These are phyloP conservation scores for Ilex asprella DNA, from an alignment of 257 asterid species.

Conservation along the genomic window DNA sequence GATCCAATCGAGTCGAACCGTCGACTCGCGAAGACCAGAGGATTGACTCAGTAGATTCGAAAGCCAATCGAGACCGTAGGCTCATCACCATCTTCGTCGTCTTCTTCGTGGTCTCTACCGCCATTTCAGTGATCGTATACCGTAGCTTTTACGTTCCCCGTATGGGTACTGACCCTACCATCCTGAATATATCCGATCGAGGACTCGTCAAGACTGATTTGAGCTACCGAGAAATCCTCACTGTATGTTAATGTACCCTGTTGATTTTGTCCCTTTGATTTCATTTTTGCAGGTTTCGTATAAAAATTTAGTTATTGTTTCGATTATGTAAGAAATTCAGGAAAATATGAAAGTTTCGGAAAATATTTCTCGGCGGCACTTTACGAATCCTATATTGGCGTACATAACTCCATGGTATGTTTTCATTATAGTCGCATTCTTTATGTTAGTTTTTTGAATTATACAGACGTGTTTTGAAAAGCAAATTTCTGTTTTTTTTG, in stretches of 20 bases:
- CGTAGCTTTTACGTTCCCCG: slow-evolving; percentile 22
- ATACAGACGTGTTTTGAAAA: too few relatives aligned
- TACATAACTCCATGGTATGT: slow-evolving; percentile 89
- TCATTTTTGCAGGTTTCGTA: slow-evolving; percentile 4
- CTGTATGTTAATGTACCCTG: slow-evolving; percentile 34
- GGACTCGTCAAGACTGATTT: slow-evolving; percentile 48
- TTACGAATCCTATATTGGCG: slow-evolving; percentile 71
- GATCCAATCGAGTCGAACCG: slow-evolving; percentile 18
- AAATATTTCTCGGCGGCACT: slow-evolving; percentile 53
- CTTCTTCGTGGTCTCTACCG: slow-evolving; percentile 41
- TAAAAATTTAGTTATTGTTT: background rate
- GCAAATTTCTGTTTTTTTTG: background rate
- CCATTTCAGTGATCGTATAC: slow-evolving; percentile 40
- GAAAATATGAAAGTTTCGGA: slow-evolving; percentile 59
- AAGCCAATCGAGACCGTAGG: slow-evolving; percentile 21
- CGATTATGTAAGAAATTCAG: slow-evolving; percentile 44
- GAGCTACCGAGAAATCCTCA: slow-evolving; percentile 52
- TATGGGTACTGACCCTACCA: slow-evolving; percentile 12
- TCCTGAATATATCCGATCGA: slow-evolving; percentile 38
- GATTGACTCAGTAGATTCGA: slow-evolving; percentile 14
- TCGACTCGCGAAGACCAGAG: slow-evolving; percentile 11
- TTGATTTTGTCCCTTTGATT: background rate
- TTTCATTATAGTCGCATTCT: background rate
- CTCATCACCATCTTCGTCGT: slow-evolving; percentile 16
- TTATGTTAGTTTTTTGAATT: background rate